Evolutionary conservation across 2,329 filamentous ascomycete genomes (phyloP), one percentile per base, ranked within the genome.

Genomic region (Ascosphaera acerosa): DNA sequence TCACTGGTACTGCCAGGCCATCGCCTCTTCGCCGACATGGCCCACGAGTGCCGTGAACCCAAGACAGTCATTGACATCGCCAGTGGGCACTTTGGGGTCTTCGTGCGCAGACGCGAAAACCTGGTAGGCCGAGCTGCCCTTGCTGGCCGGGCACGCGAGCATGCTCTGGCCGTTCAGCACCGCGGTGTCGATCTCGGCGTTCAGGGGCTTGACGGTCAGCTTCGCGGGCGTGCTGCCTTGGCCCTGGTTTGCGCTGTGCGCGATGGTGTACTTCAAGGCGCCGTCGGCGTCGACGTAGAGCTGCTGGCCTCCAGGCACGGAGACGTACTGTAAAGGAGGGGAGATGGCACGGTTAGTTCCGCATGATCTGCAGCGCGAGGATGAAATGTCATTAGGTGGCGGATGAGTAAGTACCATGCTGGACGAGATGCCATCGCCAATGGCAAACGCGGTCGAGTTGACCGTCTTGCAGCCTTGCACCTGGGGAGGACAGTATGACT

Each of bases 241-340:
- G 0, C 67, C 66, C 4, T 61, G 58, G 34, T 42, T 49, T 2
- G 46, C 48, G 0, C 64, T 68, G 49, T 72, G 66, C 0, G 67
- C 55, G 14, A 42, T 37, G 1, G 66, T 65, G 50, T 64, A 74
- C 33, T 55, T 52, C 34, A 75, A 45, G 6, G 56, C 51, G 4
- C 69, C 70, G 16, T 55, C 46, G 3, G 59, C 52, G 3, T 49
- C 52, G 34, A 74, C 55, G 45, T 66, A 75, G 40, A 71, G 55
- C 34, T 57, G 49, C 41, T 76, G 69, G 16, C 70, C 70, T 17
- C 69, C 69, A 4, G 69, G 67, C 3, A 72, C 69, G 18, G 57
- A 43, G 18, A 65, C 59, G 19, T 52, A 48, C 42, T 64, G 23
- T 12, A 22, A 3, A 9, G 14, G 5, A 10, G 15, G 16, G 32